Evolutionary conservation across 305 asterid genomes (phyloP).

Genomic region (Fraxinus xanthoxyloides): DNA sequence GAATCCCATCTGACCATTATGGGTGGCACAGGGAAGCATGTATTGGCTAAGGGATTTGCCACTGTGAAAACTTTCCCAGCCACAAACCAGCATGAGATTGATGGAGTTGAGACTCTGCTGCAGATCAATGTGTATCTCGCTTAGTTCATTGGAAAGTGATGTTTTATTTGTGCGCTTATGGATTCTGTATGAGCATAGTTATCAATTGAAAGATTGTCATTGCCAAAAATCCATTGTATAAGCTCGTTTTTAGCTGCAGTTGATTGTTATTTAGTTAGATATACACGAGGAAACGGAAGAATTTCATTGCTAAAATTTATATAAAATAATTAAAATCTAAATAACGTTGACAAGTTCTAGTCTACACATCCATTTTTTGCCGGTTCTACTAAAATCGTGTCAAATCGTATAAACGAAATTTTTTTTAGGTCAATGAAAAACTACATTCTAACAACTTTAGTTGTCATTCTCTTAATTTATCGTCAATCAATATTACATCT

Average conservation of each 20-base stretch:
- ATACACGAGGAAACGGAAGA: no score
- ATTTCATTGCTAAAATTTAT: neutral
- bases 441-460: neutral
- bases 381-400: neutral
- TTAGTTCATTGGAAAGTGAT: constrained; percentile 18
- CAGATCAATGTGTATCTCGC: constrained; percentile 58
- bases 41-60: constrained; percentile 72
- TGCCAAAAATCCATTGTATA: neutral
- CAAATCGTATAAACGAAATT: no score
- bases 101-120: constrained; percentile 72
- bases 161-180: neutral
- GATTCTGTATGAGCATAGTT: neutral
- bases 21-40: constrained; percentile 86
- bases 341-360: no score
- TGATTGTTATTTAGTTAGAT: neutral
- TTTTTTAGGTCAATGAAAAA: neutral
- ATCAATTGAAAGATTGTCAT: neutral
- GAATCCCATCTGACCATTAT: constrained; percentile 77
- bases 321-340: neutral
- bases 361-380: no score
- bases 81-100: constrained; percentile 48
- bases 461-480: neutral
- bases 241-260: neutral
- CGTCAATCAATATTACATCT: neutral
- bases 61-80: constrained; percentile 58